Conservation (phyloP, 495 filamentous ascomycete genomes). For the Penicillium canariense region DNA sequence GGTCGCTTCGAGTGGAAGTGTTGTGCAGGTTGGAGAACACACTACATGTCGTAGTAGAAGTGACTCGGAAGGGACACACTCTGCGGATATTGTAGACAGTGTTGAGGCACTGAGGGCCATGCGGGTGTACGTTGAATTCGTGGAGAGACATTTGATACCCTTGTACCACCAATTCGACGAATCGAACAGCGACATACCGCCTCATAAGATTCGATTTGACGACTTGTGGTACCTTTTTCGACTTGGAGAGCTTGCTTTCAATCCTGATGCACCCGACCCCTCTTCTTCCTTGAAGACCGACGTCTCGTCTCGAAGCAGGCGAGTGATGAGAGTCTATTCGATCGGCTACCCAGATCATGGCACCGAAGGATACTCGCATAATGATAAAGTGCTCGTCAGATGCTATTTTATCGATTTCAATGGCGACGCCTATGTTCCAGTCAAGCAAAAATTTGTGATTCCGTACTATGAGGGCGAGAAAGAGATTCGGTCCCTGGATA, state of each 20-base stretch:
- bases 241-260: neutral
- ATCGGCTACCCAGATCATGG: constrained; percentile 5
- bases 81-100: neutral
- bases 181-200: neutral
- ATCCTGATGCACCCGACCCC: neutral
- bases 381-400: neutral
- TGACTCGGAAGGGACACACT: neutral
- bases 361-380: neutral
- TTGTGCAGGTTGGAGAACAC: neutral
- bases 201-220: neutral
- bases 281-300: neutral
- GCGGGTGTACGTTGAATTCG: constrained; percentile 4
- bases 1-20: too few species aligned
- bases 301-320: neutral
- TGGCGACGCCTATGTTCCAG: neutral
- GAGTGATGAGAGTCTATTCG: constrained; percentile 8
- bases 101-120: neutral
- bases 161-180: neutral
- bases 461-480: neutral
- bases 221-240: constrained; percentile 4
- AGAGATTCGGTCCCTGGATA: neutral
- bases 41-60: neutral
- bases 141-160: neutral
- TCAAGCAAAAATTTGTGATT: neutral
- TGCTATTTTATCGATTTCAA: constrained; percentile 1